Evolutionary conservation across 768 basidiomycete genomes (phyloP).

Genomic region (Amylocystis lapponica): DNA sequence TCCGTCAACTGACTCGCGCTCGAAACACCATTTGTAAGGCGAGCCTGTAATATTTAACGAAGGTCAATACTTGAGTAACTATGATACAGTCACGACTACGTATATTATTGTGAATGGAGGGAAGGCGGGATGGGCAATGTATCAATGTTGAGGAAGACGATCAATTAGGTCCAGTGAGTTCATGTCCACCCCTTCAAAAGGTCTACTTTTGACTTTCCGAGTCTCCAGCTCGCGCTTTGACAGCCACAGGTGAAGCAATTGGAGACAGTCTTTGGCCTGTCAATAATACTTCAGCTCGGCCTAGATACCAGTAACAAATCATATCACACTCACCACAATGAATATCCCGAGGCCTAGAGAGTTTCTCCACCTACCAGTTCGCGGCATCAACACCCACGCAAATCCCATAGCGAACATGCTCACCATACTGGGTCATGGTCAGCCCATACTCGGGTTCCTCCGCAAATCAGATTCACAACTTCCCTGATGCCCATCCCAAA

Average conservation of each 20-base stretch:
- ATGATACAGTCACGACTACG: no score
- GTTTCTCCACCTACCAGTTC: slow-evolving; percentile 55
- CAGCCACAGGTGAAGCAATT: slow-evolving; percentile 63
- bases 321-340: slow-evolving; percentile 43
- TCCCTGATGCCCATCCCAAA: slow-evolving; percentile 26
- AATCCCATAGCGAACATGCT: slow-evolving; percentile 1
- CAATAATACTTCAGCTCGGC: not conserved
- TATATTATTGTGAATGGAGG: no score
- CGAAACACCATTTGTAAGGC: no score
- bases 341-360: slow-evolving; percentile 63
- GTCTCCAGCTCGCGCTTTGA: slow-evolving; percentile 68
- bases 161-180: slow-evolving; percentile 57
- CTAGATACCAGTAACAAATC: not conserved
- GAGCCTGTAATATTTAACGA: no score
- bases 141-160: slow-evolving; percentile 1
- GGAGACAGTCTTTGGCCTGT: slow-evolving; percentile 63
- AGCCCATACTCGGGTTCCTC: slow-evolving; percentile 56
- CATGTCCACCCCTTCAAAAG: slow-evolving; percentile 70
- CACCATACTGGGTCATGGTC: slow-evolving; percentile 73
- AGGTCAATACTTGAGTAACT: no score
- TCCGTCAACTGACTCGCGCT: no score
- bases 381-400: not conserved
- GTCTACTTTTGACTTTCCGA: slow-evolving; percentile 58
- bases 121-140: not conserved
- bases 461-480: slow-evolving; percentile 43